Evolutionary conservation across 169 alveolate species (phyloP).

Genomic region (Plasmodium gallinaceum): DNA sequence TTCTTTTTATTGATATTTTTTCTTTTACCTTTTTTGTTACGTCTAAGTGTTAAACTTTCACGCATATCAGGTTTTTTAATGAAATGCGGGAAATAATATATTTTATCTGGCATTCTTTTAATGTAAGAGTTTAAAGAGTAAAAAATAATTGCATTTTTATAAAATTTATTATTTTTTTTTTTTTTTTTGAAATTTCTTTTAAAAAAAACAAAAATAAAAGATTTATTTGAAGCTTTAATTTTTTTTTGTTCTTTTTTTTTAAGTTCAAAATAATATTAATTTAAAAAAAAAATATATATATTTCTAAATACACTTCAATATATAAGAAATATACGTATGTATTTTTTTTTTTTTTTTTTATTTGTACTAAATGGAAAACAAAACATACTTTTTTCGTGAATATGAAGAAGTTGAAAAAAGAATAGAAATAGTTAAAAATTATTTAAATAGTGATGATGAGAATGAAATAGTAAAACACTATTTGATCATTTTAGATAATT

Average conservation of each 20-base stretch:
- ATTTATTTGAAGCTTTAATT: not conserved
- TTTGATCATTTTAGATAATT: conserved; percentile 31
- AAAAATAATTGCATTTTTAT: not conserved
- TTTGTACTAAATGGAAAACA: conserved; percentile 41
- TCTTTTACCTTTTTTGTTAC: conserved; percentile 49
- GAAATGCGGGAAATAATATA: conserved; percentile 35
- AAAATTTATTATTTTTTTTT: not conserved
- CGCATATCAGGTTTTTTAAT: conserved; percentile 72
- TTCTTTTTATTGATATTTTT: not conserved
- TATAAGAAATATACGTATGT: too few species aligned
- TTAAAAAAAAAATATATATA: not conserved
- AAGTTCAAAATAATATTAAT: too few species aligned
- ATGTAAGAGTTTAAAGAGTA: not conserved
- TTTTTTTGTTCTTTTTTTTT: not conserved
- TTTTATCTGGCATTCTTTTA: conserved; percentile 38
- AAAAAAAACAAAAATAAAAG: not conserved
- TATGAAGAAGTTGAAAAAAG: conserved; percentile 34
- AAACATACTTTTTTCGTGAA: conserved; percentile 43
- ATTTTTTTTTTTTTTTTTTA: conserved; percentile 5
- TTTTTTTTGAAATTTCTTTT: too few species aligned
- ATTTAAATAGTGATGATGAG: conserved; percentile 36
- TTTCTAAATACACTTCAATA: not conserved
- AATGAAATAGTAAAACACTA: conserved; percentile 25
- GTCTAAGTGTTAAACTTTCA: conserved; percentile 28
- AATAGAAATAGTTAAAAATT: conserved; percentile 8